Percentiles rank a stretch among this genome's conserved stretches.
phyloP scores from a whole-genome alignment of 2,329 filamentous ascomycete genomes.

The Gaeumannomyces sp. region DNA sequence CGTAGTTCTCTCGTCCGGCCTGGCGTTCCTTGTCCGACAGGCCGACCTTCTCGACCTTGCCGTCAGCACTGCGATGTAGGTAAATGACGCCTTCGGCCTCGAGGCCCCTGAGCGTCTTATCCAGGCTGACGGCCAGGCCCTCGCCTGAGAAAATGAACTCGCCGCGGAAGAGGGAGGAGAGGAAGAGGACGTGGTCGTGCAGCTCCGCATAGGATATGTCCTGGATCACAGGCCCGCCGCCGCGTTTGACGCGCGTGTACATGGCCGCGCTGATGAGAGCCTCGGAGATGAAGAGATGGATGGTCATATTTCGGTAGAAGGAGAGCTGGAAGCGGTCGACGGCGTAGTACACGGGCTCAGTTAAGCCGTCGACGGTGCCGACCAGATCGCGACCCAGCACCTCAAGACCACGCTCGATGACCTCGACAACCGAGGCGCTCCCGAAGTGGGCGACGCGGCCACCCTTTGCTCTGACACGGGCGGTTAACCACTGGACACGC shows the following conservation, averaged over 20 bases:
- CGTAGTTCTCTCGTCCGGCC: conserved; percentile 85
- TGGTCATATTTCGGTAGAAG: conserved; percentile 99
- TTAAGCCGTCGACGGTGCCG: conserved; percentile 68
- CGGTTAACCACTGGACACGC: conserved; percentile 83
- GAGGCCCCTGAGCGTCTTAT: conserved; percentile 69
- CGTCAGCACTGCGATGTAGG: conserved; percentile 51
- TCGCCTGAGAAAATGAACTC: conserved; percentile 96
- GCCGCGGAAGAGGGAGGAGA: conserved; percentile 88
- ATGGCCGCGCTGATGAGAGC: conserved; percentile 83
- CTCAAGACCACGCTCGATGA: conserved; percentile 84
- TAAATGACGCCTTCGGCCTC: conserved; percentile 73
- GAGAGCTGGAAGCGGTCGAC: conserved; percentile 95
- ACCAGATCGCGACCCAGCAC: conserved; percentile 88
- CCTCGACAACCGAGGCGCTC: conserved; percentile 67
- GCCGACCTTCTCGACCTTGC: conserved; percentile 60
- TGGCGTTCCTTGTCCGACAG: conserved; percentile 70
- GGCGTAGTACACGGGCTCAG: conserved; percentile 89
- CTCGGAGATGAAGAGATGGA: conserved; percentile 93
- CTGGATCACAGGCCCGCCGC: conserved; percentile 77
- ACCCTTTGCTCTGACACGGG: conserved; percentile 75
- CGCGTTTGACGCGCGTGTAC: conserved; percentile 85
- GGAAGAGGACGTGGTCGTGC: conserved; percentile 73
- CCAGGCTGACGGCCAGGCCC: conserved; percentile 72
- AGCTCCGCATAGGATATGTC: conserved; percentile 71
- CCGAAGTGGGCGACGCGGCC: conserved; percentile 93